These are phyloP conservation scores for Metschnikowia corniflorae DNA, from an alignment of 805 yeast species.

Conservation along the genomic window DNA sequence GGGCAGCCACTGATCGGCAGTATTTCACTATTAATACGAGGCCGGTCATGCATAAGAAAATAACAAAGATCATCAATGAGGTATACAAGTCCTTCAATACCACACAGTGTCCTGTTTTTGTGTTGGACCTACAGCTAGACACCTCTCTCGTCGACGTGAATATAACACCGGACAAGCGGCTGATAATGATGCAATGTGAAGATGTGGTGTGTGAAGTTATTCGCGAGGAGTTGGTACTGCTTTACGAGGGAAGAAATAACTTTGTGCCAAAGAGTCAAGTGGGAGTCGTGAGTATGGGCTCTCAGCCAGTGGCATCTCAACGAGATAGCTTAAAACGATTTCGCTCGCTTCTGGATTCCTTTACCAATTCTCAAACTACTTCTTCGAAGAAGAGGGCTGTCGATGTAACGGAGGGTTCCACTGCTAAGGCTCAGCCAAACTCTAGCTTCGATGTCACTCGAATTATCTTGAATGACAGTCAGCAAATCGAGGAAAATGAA, in stretches of 20 bases:
- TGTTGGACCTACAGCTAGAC: conserved; percentile 56
- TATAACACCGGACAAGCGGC: conserved; percentile 87
- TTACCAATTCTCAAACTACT: too few species aligned
- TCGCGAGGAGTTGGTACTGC: conserved; percentile 44
- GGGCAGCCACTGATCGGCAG: conserved; percentile 73
- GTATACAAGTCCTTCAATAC: conserved; percentile 68
- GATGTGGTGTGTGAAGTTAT: conserved; percentile 51
- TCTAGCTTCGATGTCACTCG: too few species aligned
- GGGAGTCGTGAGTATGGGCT: conserved; percentile 24
- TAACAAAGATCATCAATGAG: conserved; percentile 65
- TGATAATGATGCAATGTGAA: conserved; percentile 67
- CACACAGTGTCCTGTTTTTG: conserved; percentile 67
- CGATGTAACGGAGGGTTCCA: too few species aligned
- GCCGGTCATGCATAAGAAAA: conserved; percentile 59
- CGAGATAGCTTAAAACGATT: conserved; percentile 3
- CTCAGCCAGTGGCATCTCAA: neutral
- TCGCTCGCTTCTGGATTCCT: too few species aligned
- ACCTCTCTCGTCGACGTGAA: conserved; percentile 69
- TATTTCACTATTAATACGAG: conserved; percentile 68
- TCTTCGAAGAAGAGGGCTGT: too few species aligned
- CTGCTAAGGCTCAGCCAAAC: too few species aligned
- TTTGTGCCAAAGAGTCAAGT: conserved; percentile 31
- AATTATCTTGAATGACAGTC: too few species aligned
- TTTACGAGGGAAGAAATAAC: conserved; percentile 42
- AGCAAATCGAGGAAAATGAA: too few species aligned